Evolutionary conservation across 202 grass and related monocot species (phyloP), one percentile per base, ranked within the genome.

Genomic region (Bolboschoenoplectus hybrid): DNA sequence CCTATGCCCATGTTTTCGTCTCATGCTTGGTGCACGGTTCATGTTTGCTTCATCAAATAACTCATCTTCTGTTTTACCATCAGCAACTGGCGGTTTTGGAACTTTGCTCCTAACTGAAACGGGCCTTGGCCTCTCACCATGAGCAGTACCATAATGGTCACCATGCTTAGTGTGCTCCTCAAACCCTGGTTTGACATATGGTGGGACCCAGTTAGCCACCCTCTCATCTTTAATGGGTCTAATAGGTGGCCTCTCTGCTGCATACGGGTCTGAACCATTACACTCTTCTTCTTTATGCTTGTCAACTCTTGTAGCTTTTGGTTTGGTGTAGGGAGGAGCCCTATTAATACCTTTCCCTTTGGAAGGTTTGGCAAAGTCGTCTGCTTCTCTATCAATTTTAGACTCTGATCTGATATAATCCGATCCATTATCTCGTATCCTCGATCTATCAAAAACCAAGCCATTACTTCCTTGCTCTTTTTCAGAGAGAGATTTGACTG

Each of bases 241-340:
- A 74, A 87, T 76, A 82, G 70, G 78, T 55, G 81, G 82, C 62
- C 71, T 84, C 55, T 84, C 90, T 61, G 34, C 85, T 67, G 51
- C 49, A 81, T 84, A 72, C 0, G 57, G 85, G 35, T 50, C 20
- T 69, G 85, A 85, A 41, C 73, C 85, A 52, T 58, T 81, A 50
- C 51, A 52, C 9, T 80, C 85, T 64, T 92, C 90, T 87, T 92
- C 86, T 80, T 87, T 80, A 63, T 44, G 46, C 52, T 86, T 92
- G 43, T 85, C 84, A 2, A 53, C 34, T 12, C 0, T 53, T 80
- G 70, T 78, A 82, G 80, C 79, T 67, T 89, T 88, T 10, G 80
- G 87, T 65, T 94, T 92, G 86, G 90, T 92, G 85, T 94, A 92
- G 32, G 90, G 93, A 91, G 95, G 93, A 90, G 72, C 76, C 84